Evolutionary conservation across 345 rosid genomes (phyloP), one percentile per base, ranked within the genome.

Genomic region (Linum trigynum): DNA sequence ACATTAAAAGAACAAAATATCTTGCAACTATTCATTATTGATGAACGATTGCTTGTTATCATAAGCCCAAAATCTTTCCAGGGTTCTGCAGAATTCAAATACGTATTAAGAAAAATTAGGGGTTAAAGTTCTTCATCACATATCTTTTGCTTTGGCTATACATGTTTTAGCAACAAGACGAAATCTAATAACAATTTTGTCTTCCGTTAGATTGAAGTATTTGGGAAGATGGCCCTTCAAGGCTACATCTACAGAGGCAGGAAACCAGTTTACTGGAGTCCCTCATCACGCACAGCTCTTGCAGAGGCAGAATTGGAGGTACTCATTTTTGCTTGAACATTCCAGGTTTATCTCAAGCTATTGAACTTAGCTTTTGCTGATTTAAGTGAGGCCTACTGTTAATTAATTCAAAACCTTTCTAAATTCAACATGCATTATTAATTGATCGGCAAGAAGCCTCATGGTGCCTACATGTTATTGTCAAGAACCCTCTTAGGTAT

Each of bases 291-390:
- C 59, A 92, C 98, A 61, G 98, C 98, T 72, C 98, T 92, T 78
- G 97, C 98, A 59, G 98, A 90, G 82, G 96, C 98, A 17, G 98
- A 92, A 79, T 78, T 92, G 79, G 98, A 92, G 94, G 98, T 92
- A 79, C 72, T 32, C 42, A 66, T 39, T 51, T 68, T 55, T 61
- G 57, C 57, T 9, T 1, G 32, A 57, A 16, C 5, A 16, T 16
- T 35, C 38, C 16, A 16, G 2, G 23, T 37, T 2, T 57, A 12
- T 16, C 61, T 57, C 23, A 7, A 32, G 2, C 38, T 57, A 17
- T 57, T 4, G 38, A 37, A 57, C 12, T 17, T 57, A 4, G 37
- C 11, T 17, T 23, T 23, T 17, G 14, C 53, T 3, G 53, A 48
- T 6, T 48, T 48, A 4, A 48, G 1, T 41, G 45, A 0, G 9